Conservation (phyloP, 164 flowering plant species). For the Piper longum region DNA sequence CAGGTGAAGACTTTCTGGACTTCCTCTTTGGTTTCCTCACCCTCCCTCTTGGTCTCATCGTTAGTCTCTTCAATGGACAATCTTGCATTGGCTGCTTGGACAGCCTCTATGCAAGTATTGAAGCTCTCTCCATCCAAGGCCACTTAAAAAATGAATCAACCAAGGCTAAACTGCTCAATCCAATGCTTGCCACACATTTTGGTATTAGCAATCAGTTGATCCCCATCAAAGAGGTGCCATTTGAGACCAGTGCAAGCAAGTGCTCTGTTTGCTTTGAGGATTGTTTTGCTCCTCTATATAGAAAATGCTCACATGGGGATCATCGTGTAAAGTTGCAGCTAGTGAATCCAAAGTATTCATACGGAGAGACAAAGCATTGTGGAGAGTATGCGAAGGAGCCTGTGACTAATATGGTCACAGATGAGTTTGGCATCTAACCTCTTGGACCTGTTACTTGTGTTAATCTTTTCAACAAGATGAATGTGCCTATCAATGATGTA, state of each 20-base stretch:
- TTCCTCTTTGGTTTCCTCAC: neutral
- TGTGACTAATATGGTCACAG: neutral
- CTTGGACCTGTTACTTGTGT: neutral
- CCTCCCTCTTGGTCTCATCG: neutral
- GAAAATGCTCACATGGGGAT: neutral
- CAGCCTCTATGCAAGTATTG: neutral
- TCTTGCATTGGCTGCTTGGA: neutral
- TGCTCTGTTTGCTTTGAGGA: neutral
- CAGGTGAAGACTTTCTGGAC: neutral
- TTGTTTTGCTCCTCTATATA: neutral
- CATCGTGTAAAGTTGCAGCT: neutral
- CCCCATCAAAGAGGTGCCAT: neutral
- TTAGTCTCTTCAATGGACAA: neutral
- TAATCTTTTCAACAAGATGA: neutral
- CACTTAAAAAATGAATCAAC: neutral
- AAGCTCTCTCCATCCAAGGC: neutral
- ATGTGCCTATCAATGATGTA: neutral
- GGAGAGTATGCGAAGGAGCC: neutral
- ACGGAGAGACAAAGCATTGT: neutral
- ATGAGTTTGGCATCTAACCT: neutral
- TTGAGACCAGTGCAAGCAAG: neutral
- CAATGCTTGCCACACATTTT: neutral
- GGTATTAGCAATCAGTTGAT: neutral
- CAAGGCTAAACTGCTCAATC: neutral
- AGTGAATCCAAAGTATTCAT: neutral